These are phyloP conservation scores for Colletotrichum shisoi DNA, from an alignment of 2,329 filamentous ascomycete species.

Conservation along the genomic window DNA sequence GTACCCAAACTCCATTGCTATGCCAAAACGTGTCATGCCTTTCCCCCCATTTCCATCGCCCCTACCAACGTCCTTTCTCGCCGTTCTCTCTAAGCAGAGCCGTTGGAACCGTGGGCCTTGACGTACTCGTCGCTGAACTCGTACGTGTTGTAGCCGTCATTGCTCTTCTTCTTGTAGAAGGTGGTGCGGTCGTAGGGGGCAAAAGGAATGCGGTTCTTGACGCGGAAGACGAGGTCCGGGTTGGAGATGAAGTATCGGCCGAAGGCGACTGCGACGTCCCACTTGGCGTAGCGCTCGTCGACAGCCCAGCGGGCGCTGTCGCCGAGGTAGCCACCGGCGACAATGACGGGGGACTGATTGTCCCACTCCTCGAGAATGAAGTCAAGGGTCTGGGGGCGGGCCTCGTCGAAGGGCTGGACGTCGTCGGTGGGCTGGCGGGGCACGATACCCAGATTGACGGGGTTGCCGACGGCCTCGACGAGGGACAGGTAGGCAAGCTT, in stretches of 20 bases:
- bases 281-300: conserved; percentile 44
- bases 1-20: conserved; percentile 32
- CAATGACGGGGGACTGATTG: conserved; percentile 44
- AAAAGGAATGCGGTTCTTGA: conserved; percentile 50
- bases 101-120: conserved; percentile 27
- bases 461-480: conserved; percentile 49
- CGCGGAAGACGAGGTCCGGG: conserved; percentile 53
- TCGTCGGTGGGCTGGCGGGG: conserved; percentile 39
- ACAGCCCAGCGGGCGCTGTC: conserved; percentile 42
- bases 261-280: conserved; percentile 46
- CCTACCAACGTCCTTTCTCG: neutral
- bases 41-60: neutral
- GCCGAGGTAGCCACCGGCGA: conserved; percentile 45
- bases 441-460: conserved; percentile 36
- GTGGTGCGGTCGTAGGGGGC: conserved; percentile 50
- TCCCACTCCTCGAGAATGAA: conserved; percentile 46
- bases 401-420: conserved; percentile 36
- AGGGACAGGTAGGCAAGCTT: conserved; percentile 49
- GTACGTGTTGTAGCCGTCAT: conserved; percentile 46
- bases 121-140: conserved; percentile 42
- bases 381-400: conserved; percentile 43
- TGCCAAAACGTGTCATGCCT: conserved; percentile 7
- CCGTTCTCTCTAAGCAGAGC: conserved; percentile 12
- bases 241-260: conserved; percentile 53
- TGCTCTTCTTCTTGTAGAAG: conserved; percentile 50